phyloP scores from a whole-genome alignment of 106 monocot genomes.

The Posidonia australis region DNA sequence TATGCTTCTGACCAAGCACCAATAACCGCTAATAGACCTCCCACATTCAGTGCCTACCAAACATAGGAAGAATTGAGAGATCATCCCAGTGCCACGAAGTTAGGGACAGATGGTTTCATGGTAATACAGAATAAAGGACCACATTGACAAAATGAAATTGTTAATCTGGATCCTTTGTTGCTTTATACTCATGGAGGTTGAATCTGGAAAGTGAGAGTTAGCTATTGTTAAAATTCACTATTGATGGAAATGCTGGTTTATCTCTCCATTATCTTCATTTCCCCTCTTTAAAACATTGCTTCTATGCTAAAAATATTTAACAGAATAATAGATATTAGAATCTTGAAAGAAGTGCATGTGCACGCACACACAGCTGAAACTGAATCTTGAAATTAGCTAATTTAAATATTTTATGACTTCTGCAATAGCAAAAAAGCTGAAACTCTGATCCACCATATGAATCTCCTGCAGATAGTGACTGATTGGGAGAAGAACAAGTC shows the following conservation, averaged over 20 bases:
- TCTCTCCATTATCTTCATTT: too few species aligned
- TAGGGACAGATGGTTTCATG: neutral
- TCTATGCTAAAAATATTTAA: too few species aligned
- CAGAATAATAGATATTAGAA: too few species aligned
- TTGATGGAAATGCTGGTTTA: too few species aligned
- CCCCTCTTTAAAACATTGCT: too few species aligned
- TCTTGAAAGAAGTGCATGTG: too few species aligned
- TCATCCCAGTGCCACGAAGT: neutral
- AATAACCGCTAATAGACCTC: neutral
- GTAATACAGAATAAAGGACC: neutral
- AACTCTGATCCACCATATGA: neutral
- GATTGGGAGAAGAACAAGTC: conserved; percentile 78
- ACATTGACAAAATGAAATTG: neutral
- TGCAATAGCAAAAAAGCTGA: neutral
- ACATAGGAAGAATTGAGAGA: neutral
- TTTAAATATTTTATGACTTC: too few species aligned
- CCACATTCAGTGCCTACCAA: neutral
- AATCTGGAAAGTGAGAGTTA: too few species aligned
- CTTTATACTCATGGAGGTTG: neutral
- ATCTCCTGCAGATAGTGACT: conserved; percentile 43
- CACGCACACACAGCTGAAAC: too few species aligned
- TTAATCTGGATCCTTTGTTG: neutral
- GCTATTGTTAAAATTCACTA: too few species aligned
- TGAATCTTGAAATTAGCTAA: too few species aligned
- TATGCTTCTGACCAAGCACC: neutral